phyloP scores from a whole-genome alignment of 2,329 filamentous ascomycete genomes.

The Penicillium concentricum region DNA sequence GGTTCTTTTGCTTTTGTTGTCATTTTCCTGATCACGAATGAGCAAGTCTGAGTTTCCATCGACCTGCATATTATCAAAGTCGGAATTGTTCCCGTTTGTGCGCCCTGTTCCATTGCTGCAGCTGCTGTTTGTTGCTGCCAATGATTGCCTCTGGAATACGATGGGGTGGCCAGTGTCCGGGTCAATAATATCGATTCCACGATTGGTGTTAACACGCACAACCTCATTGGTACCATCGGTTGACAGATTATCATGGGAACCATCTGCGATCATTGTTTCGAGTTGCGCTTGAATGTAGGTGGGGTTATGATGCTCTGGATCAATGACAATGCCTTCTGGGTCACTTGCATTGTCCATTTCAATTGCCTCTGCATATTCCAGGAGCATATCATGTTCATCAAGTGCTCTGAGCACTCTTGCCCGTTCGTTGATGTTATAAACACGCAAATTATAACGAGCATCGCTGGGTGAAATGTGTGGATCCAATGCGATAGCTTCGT shows the following conservation, averaged over 20 bases:
- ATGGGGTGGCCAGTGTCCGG: background rate
- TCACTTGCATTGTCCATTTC: background rate
- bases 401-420: background rate
- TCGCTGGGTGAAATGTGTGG: background rate
- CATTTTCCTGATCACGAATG: background rate
- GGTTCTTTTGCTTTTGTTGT: background rate
- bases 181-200: background rate
- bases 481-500: background rate
- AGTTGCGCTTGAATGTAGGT: too few relatives aligned
- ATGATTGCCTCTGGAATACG: background rate
- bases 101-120: background rate
- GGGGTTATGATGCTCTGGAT: background rate
- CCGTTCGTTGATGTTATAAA: background rate
- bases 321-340: background rate
- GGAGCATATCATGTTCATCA: background rate
- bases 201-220: background rate
- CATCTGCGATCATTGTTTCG: too few relatives aligned
- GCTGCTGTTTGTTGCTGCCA: background rate
- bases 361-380: background rate
- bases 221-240: background rate
- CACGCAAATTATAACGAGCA: background rate
- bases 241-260: background rate
- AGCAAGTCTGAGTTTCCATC: background rate
- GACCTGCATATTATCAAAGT: background rate
- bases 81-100: background rate